Evolutionary conservation across 345 rosid species (phyloP).

Genomic region (Eucalyptus globulus): DNA sequence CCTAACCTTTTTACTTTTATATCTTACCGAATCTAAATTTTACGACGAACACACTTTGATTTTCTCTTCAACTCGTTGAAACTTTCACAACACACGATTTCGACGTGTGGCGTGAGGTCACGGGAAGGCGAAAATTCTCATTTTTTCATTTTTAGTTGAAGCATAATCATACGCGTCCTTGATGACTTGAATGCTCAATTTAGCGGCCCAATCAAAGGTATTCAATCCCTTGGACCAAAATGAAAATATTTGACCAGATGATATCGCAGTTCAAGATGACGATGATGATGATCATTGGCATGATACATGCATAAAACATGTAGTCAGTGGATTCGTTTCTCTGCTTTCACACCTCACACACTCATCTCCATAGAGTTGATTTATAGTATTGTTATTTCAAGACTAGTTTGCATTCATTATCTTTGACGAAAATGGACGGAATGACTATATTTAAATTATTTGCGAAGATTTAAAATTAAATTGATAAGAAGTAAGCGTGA

Average conservation of each 20-base stretch:
- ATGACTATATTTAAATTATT: fast-evolving
- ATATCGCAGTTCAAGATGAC: neutral
- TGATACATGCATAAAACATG: neutral
- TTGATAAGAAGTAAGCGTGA: neutral
- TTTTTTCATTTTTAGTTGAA: neutral
- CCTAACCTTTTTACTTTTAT: neutral
- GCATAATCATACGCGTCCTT: neutral
- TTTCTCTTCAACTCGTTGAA: neutral
- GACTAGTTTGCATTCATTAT: neutral
- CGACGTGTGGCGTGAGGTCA: neutral
- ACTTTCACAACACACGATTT: neutral
- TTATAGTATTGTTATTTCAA: neutral
- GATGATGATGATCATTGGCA: neutral
- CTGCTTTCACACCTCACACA: neutral
- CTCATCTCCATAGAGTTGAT: neutral
- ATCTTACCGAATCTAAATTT: neutral
- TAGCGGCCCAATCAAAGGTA: neutral
- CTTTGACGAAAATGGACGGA: fast-evolving
- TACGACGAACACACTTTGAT: neutral
- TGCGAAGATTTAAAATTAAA: fast-evolving
- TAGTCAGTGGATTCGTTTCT: neutral
- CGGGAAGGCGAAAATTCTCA: fast-evolving
- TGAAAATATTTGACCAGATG: neutral
- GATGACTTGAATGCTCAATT: neutral
- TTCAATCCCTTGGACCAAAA: neutral